A percentile compares a stretch with the other conserved stretches of the same genome.
Evolutionary conservation across 148 eudicot species (phyloP).

Genomic region (Heliamphora exappendiculata): DNA sequence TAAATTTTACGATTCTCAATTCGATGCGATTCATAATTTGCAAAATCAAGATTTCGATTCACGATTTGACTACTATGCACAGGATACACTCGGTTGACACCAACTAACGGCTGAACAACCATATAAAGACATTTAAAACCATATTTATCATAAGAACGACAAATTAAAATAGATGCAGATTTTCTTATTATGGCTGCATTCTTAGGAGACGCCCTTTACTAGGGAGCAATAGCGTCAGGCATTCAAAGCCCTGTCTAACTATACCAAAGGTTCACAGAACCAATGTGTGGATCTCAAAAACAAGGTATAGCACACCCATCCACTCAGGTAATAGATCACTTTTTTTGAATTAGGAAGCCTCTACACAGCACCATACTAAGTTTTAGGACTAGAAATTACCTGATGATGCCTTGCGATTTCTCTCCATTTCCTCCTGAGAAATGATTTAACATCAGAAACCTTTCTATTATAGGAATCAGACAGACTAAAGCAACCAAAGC

Average conservation of each 20-base stretch:
- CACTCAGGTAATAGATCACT: background rate
- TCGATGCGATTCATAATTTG: too few species aligned
- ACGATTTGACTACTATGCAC: too few species aligned
- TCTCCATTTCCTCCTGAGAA: slow-evolving; percentile 92
- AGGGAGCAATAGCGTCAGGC: background rate
- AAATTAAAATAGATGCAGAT: background rate
- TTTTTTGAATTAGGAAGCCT: background rate
- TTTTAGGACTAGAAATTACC: slow-evolving; percentile 33
- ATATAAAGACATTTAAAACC: background rate
- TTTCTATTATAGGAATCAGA: too few species aligned
- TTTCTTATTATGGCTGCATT: background rate
- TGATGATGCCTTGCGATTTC: slow-evolving; percentile 60
- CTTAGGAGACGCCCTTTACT: background rate
- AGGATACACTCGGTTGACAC: background rate
- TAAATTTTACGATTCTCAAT: too few species aligned
- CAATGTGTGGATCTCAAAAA: slow-evolving; percentile 1
- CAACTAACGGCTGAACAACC: background rate
- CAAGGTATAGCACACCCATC: background rate
- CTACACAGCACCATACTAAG: background rate
- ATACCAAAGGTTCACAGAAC: background rate
- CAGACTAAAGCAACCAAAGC: background rate
- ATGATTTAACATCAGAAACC: background rate
- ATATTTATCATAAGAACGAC: background rate
- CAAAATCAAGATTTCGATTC: too few species aligned
- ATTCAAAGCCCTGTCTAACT: background rate